These are phyloP conservation scores for Cucurbita pepo DNA, from an alignment of 306 rosid species.

Conservation along the genomic window DNA sequence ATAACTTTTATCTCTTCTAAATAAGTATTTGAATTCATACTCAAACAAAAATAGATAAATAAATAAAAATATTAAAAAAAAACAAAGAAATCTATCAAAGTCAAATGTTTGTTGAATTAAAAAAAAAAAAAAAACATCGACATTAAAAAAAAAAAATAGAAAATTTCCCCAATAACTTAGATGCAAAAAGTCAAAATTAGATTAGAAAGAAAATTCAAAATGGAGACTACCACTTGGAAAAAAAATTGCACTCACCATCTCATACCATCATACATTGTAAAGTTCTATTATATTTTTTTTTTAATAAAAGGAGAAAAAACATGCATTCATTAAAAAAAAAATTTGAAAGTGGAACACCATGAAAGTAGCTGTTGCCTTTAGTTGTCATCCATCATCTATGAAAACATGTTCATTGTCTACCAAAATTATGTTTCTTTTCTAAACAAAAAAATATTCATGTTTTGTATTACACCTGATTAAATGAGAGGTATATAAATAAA, in stretches of 20 bases:
- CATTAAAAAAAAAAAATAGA: no score
- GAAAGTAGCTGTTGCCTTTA: not conserved
- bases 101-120: no score
- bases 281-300: not conserved
- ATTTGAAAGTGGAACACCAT: not conserved
- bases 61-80: no score
- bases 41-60: no score
- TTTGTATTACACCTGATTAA: no score
- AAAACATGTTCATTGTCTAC: not conserved
- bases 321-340: not conserved
- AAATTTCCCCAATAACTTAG: not conserved
- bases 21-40: no score
- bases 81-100: no score
- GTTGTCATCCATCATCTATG: not conserved
- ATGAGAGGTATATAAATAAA: no score
- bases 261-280: not conserved
- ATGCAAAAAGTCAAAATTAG: not conserved
- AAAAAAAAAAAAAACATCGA: no score
- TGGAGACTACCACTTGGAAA: not conserved
- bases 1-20: no score
- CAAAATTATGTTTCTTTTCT: not conserved
- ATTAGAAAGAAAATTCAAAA: not conserved
- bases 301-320: not conserved
- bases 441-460: no score
- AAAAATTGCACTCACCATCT: not conserved